Conservation (phyloP, 2,329 filamentous ascomycete genomes). For the Delphinella strobiligena region DNA sequence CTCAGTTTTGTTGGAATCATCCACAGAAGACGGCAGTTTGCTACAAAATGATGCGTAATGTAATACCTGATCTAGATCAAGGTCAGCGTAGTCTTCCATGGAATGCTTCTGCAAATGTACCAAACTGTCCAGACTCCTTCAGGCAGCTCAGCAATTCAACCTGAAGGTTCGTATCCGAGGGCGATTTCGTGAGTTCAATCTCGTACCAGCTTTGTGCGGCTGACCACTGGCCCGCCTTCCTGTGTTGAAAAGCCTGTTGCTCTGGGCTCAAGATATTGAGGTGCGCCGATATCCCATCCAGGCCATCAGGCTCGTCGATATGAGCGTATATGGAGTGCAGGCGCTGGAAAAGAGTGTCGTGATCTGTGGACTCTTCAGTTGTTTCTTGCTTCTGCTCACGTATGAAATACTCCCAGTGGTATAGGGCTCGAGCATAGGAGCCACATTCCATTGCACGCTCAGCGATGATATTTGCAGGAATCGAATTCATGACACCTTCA, state of each 20-base stretch:
- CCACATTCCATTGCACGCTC: constrained; percentile 84
- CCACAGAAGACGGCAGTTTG: constrained; percentile 21
- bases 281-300: constrained; percentile 86
- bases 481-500: constrained; percentile 56
- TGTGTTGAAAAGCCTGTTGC: constrained; percentile 84
- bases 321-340: constrained; percentile 92
- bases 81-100: not conserved
- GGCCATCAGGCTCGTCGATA: constrained; percentile 93
- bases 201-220: constrained; percentile 98
- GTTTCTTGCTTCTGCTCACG: constrained; percentile 39
- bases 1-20: constrained; percentile 23
- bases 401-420: constrained; percentile 89
- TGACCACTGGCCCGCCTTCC: constrained; percentile 85
- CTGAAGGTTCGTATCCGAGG: constrained; percentile 65
- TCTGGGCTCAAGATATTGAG: constrained; percentile 80
- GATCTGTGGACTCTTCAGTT: constrained; percentile 37
- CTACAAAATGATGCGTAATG: constrained; percentile 12
- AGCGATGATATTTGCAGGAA: constrained; percentile 63
- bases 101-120: constrained; percentile 33
- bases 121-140: constrained; percentile 90
- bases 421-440: constrained; percentile 82
- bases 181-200: constrained; percentile 55
- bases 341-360: constrained; percentile 51
- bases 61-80: constrained; percentile 6
- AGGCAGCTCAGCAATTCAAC: constrained; percentile 76